Percentiles rank a stretch among this genome's conserved stretches.
Conservation (phyloP, 208 protist species). For the Leishmania braziliensis region DNA sequence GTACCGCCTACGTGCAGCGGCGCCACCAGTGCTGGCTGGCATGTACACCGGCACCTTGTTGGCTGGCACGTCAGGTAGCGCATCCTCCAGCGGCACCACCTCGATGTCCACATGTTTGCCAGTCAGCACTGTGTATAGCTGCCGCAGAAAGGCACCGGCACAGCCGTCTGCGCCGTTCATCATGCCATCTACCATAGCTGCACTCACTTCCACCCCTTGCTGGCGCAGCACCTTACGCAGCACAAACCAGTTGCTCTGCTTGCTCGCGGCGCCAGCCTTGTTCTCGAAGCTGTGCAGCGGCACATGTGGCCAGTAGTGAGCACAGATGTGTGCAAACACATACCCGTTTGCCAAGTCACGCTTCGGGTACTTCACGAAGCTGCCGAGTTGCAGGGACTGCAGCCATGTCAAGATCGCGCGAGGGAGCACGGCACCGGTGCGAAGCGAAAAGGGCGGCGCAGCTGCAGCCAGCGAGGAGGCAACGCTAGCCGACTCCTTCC, state of each 20-base stretch:
- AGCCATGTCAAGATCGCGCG: slow-evolving; percentile 93
- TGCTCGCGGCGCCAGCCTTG: slow-evolving; percentile 55
- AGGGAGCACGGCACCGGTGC: slow-evolving; percentile 43
- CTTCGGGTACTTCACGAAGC: slow-evolving; percentile 73
- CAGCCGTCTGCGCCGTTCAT: slow-evolving; percentile 69
- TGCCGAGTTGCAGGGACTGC: slow-evolving; percentile 85
- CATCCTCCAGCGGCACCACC: slow-evolving; percentile 45
- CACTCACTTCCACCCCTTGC: slow-evolving; percentile 64
- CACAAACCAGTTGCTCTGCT: slow-evolving; percentile 90
- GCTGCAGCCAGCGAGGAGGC: neutral
- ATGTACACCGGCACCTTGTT: slow-evolving; percentile 26
- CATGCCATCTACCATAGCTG: slow-evolving; percentile 82
- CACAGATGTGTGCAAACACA: slow-evolving; percentile 93
- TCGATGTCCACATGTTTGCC: slow-evolving; percentile 36
- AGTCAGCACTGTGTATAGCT: slow-evolving; percentile 85
- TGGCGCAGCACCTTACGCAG: slow-evolving; percentile 69
- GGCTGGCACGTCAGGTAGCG: slow-evolving; percentile 31
- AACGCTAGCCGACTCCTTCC: neutral
- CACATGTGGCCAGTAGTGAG: slow-evolving; percentile 89
- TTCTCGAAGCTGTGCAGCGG: slow-evolving; percentile 94
- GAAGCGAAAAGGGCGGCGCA: neutral
- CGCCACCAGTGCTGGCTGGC: slow-evolving; percentile 19
- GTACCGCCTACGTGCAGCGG: slow-evolving; percentile 10
- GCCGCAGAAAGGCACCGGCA: slow-evolving; percentile 70
- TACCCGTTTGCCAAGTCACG: slow-evolving; percentile 94